Conservation (phyloP, 345 rosid species). For the Aquilaria yunnanensis region DNA sequence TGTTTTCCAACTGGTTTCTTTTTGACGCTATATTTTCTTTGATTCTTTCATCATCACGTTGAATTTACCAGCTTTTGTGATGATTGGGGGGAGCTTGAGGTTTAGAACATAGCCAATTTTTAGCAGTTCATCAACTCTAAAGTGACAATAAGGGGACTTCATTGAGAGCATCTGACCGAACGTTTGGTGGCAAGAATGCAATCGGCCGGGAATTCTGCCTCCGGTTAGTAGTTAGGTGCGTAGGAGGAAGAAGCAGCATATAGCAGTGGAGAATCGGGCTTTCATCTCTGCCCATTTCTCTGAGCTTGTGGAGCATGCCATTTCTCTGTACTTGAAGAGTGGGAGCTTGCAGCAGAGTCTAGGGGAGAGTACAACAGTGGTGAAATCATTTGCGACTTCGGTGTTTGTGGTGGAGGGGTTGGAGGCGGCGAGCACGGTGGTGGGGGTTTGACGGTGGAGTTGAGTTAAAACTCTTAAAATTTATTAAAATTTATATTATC, state of each 20-base stretch:
- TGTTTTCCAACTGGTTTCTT: constrained; percentile 10
- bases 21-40: constrained; percentile 11
- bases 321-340: constrained; percentile 20
- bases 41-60: constrained; percentile 18
- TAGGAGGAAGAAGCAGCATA: constrained; percentile 27
- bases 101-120: constrained; percentile 25
- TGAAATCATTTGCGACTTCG: constrained; percentile 78
- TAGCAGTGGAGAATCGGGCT: constrained; percentile 26
- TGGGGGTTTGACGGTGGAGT: no score
- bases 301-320: constrained; percentile 85
- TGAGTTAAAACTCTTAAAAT: no score
- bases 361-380: constrained; percentile 51
- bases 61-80: constrained; percentile 41
- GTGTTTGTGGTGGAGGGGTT: constrained; percentile 23
- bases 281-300: constrained; percentile 37
- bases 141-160: constrained; percentile 31
- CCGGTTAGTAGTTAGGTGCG: constrained; percentile 19
- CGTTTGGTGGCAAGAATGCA: constrained; percentile 38
- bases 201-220: constrained; percentile 60
- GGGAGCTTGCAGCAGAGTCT: constrained; percentile 25
- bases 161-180: constrained; percentile 26
- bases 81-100: constrained; percentile 58
- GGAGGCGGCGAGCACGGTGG: no score
- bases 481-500: no score
- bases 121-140: constrained; percentile 17